These are phyloP conservation scores for Staphylotrichum longicolle DNA, from an alignment of 495 filamentous ascomycete species.

Conservation along the genomic window DNA sequence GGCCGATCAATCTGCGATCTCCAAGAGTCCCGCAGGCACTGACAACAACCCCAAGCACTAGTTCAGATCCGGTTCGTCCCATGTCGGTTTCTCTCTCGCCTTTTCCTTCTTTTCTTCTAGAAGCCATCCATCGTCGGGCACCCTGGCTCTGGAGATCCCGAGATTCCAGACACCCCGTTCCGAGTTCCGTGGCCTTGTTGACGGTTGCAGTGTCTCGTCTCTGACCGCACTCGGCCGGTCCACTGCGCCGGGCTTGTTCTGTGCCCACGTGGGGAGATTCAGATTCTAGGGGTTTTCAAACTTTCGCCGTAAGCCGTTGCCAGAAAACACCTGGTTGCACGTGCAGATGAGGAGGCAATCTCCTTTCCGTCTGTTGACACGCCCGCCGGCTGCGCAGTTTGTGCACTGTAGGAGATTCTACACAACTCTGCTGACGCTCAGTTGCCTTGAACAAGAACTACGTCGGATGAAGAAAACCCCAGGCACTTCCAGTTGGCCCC, in stretches of 20 bases:
- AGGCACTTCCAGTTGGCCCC: no score
- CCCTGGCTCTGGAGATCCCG: conserved; percentile 17
- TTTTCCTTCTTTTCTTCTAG: conserved; percentile 20
- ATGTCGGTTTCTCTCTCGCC: conserved; percentile 25
- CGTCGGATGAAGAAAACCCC: no score
- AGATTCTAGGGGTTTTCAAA: no score
- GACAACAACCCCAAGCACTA: conserved; percentile 13
- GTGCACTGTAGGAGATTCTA: no score
- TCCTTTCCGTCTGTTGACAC: no score
- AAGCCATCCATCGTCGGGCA: conserved; percentile 4
- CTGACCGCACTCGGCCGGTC: conserved; percentile 24
- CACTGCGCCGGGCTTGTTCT: conserved; percentile 24
- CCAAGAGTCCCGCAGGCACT: conserved; percentile 19
- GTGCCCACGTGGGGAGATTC: neutral
- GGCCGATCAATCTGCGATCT: conserved; percentile 28
- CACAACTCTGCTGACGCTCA: no score
- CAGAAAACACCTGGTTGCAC: no score
- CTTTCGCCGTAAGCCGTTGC: no score
- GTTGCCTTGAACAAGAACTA: no score
- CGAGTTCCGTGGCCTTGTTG: neutral
- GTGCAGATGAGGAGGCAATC: no score
- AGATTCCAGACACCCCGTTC: conserved; percentile 8
- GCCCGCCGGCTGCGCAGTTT: no score
- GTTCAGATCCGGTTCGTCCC: conserved; percentile 42
- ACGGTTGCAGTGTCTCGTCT: neutral